A percentile compares a stretch with the other conserved stretches of the same genome.
These are phyloP conservation scores for Blastobotrys chiropterorum DNA, from an alignment of 805 yeast genomes.

Conservation along the genomic window DNA sequence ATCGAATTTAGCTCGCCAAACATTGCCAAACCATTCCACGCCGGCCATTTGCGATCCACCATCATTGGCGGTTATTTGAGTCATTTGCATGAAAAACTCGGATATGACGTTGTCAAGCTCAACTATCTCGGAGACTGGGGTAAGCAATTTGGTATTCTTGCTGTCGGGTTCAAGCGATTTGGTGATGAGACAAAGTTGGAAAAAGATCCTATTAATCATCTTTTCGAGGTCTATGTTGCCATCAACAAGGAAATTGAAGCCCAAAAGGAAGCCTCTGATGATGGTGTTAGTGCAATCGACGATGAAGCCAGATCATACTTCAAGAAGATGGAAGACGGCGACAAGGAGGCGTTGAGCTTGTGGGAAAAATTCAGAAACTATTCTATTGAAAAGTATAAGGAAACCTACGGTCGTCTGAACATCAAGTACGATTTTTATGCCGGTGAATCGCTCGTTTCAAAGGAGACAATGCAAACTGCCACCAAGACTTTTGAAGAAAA, in stretches of 20 bases:
- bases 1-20: conserved; percentile 97
- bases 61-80: conserved; percentile 95
- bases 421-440: conserved; percentile 83
- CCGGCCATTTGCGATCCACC: conserved; percentile 96
- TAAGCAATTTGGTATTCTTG: conserved; percentile 93
- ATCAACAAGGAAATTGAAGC: conserved; percentile 69
- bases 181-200: conserved; percentile 71
- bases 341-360: conserved; percentile 62
- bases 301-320: conserved; percentile 83
- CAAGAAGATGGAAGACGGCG: conserved; percentile 91
- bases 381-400: conserved; percentile 78
- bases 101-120: conserved; percentile 88
- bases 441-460: conserved; percentile 92
- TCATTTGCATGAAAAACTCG: conserved; percentile 81
- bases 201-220: conserved; percentile 84
- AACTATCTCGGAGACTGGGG: conserved; percentile 99
- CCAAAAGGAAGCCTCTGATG: conserved; percentile 49
- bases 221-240: conserved; percentile 88
- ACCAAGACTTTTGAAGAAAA: conserved; percentile 56
- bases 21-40: conserved; percentile 99
- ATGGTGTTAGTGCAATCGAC: conserved; percentile 47
- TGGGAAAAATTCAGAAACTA: conserved; percentile 91
- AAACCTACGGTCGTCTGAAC: conserved; percentile 87
- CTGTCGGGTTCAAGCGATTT: conserved; percentile 82
- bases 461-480: conserved; percentile 62